Evolutionary conservation across 495 filamentous ascomycete species (phyloP), one percentile per base, ranked within the genome.

Genomic region (Amorphotheca resinae): DNA sequence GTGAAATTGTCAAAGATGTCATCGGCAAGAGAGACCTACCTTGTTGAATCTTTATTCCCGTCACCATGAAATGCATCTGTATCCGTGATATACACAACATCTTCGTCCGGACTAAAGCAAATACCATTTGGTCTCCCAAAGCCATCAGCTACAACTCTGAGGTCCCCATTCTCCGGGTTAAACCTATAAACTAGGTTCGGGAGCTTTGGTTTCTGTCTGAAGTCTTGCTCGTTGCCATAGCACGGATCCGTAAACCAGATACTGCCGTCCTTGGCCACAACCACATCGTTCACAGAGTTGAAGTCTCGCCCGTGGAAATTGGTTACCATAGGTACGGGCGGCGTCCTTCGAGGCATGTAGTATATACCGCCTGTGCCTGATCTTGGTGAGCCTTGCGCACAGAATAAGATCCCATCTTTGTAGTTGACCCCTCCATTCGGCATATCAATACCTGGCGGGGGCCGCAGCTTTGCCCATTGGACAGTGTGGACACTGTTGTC

Each of bases 221-320:
- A 77, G 4, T 73, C 67, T 46, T 79, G 70, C 25, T 74, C 62
- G 39, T 62, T 63, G 7, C 75, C 76, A 45, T 80, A 81, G n/a
- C 61, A 64, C 6, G 74, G 73, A 53, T 81, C 76, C 1, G 75
- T 81, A 45, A 80, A 79, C 63, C 77, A 81, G 22, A 81, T 59
- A 12, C 69, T 64, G 4, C 69, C 67, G 49, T 74, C 77, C 21
- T 44, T 51, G 1, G 63, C 63, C 38, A 79, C 61, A 4, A 66
- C 62, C 0, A 71, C 63, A 53, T 81, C 75, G 42, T 78, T 79
- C 18, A 77, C 60, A 9, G 70, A 73, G 47, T 76, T 79, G 58
- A 80, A 79, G 22, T 70, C 69, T 16, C 73, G 66, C 14, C 74
- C 73, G 33, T 69, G 63, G 49, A 65, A 80, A 43, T 74, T 72